Conservation (phyloP, 768 basidiomycete species). For the Boletus barrowsii region DNA sequence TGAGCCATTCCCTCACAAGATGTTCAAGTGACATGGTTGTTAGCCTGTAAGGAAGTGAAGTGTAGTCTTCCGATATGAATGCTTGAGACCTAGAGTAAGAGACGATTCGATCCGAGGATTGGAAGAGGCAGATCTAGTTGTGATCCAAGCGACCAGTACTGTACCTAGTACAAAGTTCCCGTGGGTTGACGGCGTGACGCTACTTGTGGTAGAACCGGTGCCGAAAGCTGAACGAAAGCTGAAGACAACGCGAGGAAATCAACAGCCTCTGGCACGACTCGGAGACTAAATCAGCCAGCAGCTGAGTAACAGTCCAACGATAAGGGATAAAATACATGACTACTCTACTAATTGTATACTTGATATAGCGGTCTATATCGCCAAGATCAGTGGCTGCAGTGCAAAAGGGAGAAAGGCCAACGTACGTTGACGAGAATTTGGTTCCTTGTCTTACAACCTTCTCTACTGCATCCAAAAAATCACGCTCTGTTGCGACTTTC, state of each 20-base stretch:
- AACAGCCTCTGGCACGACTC: no score
- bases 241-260: background rate
- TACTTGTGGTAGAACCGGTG: background rate
- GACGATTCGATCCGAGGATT: no score
- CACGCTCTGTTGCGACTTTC: constrained; percentile 95
- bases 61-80: no score
- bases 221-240: background rate
- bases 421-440: constrained; percentile 96
- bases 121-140: no score
- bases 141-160: no score
- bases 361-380: constrained; percentile 75
- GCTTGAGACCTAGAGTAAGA: no score
- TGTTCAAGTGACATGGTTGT: constrained; percentile 30
- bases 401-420: background rate
- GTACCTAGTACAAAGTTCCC: no score
- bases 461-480: constrained; percentile 97
- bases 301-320: background rate
- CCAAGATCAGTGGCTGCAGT: constrained; percentile 5
- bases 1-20: constrained; percentile 51
- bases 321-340: constrained; percentile 18
- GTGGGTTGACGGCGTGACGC: no score
- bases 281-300: background rate
- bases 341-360: constrained; percentile 76
- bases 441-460: constrained; percentile 97
- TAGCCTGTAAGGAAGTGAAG: background rate